Conservation (phyloP, 352 stramenopile genomes). For the Phytopythium montanum region DNA sequence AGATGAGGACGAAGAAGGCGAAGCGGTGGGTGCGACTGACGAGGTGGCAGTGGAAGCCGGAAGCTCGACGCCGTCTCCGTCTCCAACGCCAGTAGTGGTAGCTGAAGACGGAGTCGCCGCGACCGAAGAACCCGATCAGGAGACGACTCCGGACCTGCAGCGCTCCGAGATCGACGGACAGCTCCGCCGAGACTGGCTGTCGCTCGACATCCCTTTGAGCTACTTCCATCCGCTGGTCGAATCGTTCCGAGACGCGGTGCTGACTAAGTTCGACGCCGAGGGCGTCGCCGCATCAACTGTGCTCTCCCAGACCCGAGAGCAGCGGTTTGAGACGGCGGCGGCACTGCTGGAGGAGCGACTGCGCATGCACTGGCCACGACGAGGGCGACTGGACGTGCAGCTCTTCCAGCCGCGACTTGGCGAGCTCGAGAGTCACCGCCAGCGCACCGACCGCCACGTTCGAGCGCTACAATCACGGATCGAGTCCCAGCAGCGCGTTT, state of each 20-base stretch:
- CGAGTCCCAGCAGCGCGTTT: constrained; percentile 42
- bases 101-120: not conserved
- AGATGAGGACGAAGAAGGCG: constrained; percentile 11
- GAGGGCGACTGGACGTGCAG: constrained; percentile 79
- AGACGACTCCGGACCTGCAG: not conserved
- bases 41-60: too few relatives aligned
- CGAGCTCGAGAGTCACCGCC: constrained; percentile 76
- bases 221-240: constrained; percentile 22
- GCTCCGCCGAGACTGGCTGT: constrained; percentile 28
- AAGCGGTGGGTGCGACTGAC: not conserved
- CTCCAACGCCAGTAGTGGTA: not conserved
- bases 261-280: constrained; percentile 40
- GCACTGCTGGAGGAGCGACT: constrained; percentile 80
- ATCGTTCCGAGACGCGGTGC: constrained; percentile 34
- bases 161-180: constrained; percentile 17
- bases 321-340: constrained; percentile 33
- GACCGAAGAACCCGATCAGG: not conserved
- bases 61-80: not conserved
- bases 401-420: constrained; percentile 81
- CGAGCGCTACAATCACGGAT: constrained; percentile 53
- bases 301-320: constrained; percentile 22
- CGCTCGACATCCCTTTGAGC: constrained; percentile 22
- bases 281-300: constrained; percentile 15
- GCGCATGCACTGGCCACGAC: constrained; percentile 86
- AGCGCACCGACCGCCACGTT: constrained; percentile 69